Evolutionary conservation across 2,329 filamentous ascomycete species (phyloP), one percentile per base, ranked within the genome.

Genomic region (Bipolaris oryzae): DNA sequence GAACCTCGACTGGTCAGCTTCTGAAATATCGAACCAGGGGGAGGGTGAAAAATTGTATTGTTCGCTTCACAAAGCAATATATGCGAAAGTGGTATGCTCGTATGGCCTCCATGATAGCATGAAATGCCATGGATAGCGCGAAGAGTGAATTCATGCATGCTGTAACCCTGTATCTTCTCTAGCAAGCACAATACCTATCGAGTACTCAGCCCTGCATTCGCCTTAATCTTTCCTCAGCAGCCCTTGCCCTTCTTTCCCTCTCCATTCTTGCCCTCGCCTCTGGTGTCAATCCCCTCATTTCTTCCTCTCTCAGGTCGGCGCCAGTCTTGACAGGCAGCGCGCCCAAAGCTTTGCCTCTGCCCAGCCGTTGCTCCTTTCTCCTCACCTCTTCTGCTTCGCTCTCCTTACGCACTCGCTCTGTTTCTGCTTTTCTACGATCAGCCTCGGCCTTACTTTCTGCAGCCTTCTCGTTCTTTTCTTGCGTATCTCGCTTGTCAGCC

Each of bases 181-280:
- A 42, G 11, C 15, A 16, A 45, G 21, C 16, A 7, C 31, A 20
- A 37, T 9, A 20, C 25, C 31, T 1, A 2, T n/a, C 35, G 16
- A 23, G 13, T 21, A 21, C 20, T 55, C 48, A 55, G 28, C 35
- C 35, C 47, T 72, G 65, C 61, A 75, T 66, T 69, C 84, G 83
- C 77, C 84, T 87, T 57, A 97, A 83, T 71, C 94, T 86, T 79
- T 94, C 93, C 77, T 98, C 95, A 0, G 93, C 94, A 7, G 95
- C 95, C 68, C 94, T 86, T 3, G 95, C 95, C 70, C 94, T 88
- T 67, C 92, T 83, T 78, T 99, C 95, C 66, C 95, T 82, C 75
- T 98, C 95, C 51, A 98, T 76, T 73, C 85, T 87, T 84, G 88
- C 85, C 73, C 87, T 86, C 85, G 95, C 93, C 78, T 98, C 94